phyloP scores from a whole-genome alignment of 2,329 filamentous ascomycete species.

The Diaporthe australafricana region DNA sequence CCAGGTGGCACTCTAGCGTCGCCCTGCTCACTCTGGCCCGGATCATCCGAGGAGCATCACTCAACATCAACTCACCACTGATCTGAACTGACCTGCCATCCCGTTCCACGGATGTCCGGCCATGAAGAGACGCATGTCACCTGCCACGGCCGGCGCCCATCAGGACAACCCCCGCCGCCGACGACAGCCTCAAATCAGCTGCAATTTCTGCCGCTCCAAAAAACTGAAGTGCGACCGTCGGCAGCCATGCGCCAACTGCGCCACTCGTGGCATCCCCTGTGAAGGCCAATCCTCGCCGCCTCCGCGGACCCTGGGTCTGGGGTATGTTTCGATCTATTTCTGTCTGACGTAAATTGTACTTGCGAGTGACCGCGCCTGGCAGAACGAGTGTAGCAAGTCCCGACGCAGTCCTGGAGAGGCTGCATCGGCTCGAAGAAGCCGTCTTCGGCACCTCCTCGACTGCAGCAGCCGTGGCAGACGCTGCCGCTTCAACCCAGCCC shows the following conservation, averaged over 20 bases:
- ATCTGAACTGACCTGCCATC: background rate
- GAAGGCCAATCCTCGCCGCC: conserved; percentile 35
- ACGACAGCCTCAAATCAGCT: conserved; percentile 47
- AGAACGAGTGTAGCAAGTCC: background rate
- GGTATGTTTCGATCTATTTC: background rate
- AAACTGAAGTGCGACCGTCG: conserved; percentile 49
- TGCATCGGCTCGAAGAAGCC: conserved; percentile 44
- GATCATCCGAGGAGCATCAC: conserved; percentile 24
- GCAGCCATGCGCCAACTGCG: conserved; percentile 45
- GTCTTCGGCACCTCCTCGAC: conserved; percentile 39
- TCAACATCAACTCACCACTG: background rate
- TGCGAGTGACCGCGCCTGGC: background rate
- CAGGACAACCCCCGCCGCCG: conserved; percentile 24
- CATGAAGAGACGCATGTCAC: conserved; percentile 31
- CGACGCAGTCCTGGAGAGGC: conserved; percentile 41
- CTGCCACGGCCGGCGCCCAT: background rate
- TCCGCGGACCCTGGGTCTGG: background rate
- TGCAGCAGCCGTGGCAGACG: background rate
- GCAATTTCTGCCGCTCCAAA: conserved; percentile 47
- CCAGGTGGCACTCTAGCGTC: too few relatives aligned
- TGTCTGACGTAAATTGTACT: too few relatives aligned
- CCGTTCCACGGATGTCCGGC: background rate
- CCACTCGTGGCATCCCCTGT: conserved; percentile 43
- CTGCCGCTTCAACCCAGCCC: background rate
- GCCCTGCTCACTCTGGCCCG: background rate